phyloP scores from a whole-genome alignment of 352 stramenopile genomes.

The Globisporangium viniferum region DNA sequence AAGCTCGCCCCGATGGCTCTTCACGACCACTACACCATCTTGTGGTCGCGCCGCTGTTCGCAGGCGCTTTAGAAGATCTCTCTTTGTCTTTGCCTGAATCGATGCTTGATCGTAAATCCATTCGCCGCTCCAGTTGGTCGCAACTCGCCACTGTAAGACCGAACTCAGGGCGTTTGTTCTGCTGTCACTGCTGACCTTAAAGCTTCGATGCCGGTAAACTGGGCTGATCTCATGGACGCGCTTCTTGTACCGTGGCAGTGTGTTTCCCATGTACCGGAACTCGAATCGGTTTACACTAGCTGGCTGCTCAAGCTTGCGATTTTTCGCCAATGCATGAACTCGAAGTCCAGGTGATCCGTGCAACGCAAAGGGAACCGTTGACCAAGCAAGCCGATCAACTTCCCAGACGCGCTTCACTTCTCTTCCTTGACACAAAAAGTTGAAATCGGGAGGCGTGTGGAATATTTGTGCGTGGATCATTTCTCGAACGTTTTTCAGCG shows the following conservation, averaged over 20 bases:
- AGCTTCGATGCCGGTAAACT: constrained; percentile 46
- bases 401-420: constrained; percentile 53
- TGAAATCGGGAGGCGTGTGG: constrained; percentile 38
- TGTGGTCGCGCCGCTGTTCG: constrained; percentile 28
- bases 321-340: constrained; percentile 27
- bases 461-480: constrained; percentile 42
- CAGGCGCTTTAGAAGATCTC: constrained; percentile 34
- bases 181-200: constrained; percentile 23
- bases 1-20: constrained; percentile 47
- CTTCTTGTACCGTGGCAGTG: constrained; percentile 62
- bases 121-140: constrained; percentile 57
- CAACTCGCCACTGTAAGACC: constrained; percentile 41
- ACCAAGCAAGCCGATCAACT: constrained; percentile 49
- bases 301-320: constrained; percentile 38
- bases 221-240: constrained; percentile 46
- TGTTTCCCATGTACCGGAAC: constrained; percentile 63
- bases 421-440: constrained; percentile 51
- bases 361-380: constrained; percentile 56
- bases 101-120: constrained; percentile 51
- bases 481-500: constrained; percentile 44
- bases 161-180: constrained; percentile 26
- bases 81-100: constrained; percentile 34
- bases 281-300: constrained; percentile 36
- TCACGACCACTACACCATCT: constrained; percentile 32
- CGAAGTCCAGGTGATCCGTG: constrained; percentile 49